phyloP scores from a whole-genome alignment of 176 grass and related monocot species.

The Alopecurus myosuroides region DNA sequence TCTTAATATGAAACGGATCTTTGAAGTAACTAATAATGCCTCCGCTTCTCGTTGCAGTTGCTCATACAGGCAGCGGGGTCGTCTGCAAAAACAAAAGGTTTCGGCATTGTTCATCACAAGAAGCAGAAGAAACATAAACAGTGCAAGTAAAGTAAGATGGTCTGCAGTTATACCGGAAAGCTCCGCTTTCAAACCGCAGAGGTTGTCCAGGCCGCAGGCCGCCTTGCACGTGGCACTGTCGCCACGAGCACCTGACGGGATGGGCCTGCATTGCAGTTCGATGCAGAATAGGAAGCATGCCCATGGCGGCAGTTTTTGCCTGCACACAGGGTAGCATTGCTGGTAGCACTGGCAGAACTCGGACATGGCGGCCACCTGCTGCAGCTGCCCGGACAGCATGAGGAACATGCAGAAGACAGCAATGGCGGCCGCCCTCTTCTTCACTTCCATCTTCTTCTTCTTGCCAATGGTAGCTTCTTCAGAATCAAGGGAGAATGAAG shows the following conservation, averaged over 20 bases:
- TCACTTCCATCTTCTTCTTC: not conserved
- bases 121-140: not conserved
- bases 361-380: not conserved
- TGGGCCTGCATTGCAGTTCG: not conserved
- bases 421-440: not conserved
- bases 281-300: not conserved
- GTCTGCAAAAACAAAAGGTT: not conserved
- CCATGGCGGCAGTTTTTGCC: not conserved
- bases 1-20: not conserved
- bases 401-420: not conserved
- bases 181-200: not conserved
- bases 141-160: no score
- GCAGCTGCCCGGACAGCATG: not conserved
- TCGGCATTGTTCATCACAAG: not conserved
- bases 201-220: not conserved
- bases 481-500: not conserved
- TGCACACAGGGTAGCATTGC: not conserved
- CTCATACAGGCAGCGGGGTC: not conserved
- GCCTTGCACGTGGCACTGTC: not conserved
- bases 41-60: not conserved
- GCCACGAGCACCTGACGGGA: not conserved
- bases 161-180: not conserved
- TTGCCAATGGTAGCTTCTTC: not conserved
- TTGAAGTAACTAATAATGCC: not conserved
- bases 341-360: not conserved